Percentiles rank a stretch among this genome's conserved stretches.
Conservation (phyloP, 176 grass and related monocot genomes). For the Lolium perenne region DNA sequence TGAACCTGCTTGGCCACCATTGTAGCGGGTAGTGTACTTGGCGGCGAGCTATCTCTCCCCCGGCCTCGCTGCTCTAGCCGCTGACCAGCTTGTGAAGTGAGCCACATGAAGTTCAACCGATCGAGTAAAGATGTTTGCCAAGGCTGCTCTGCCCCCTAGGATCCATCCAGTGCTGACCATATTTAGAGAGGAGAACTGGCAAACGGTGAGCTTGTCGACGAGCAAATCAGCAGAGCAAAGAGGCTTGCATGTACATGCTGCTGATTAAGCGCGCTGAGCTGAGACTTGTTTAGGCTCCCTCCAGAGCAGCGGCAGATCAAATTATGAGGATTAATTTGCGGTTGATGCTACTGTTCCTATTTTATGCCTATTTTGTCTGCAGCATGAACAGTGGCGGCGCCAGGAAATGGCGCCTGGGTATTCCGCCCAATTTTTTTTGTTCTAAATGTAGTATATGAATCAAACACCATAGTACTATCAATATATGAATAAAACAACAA, state of each 20-base stretch:
- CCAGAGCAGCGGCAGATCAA: too few relatives aligned
- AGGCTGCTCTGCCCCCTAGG: conserved; percentile 22
- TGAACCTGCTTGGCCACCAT: conserved; percentile 75
- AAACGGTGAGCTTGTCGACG: neutral
- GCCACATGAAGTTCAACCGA: conserved; percentile 88
- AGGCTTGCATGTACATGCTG: conserved; percentile 34
- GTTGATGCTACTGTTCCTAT: neutral
- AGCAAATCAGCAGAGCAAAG: neutral
- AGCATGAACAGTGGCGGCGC: too few relatives aligned
- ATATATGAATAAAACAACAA: too few relatives aligned
- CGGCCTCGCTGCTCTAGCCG: conserved; percentile 64
- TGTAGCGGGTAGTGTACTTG: conserved; percentile 75
- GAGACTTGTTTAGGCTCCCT: neutral
- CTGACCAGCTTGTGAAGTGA: conserved; percentile 75
- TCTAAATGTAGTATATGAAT: too few relatives aligned
- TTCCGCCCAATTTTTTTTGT: too few relatives aligned
- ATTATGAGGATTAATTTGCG: too few relatives aligned
- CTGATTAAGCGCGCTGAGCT: neutral
- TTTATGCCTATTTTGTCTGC: too few relatives aligned
- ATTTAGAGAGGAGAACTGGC: neutral
- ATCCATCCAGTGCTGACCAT: neutral
- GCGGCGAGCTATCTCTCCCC: conserved; percentile 74
- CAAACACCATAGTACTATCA: too few relatives aligned
- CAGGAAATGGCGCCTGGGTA: too few relatives aligned
- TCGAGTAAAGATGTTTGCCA: conserved; percentile 63